Evolutionary conservation across 331 rosid genomes (phyloP).

Genomic region (Rosa hybrid): DNA sequence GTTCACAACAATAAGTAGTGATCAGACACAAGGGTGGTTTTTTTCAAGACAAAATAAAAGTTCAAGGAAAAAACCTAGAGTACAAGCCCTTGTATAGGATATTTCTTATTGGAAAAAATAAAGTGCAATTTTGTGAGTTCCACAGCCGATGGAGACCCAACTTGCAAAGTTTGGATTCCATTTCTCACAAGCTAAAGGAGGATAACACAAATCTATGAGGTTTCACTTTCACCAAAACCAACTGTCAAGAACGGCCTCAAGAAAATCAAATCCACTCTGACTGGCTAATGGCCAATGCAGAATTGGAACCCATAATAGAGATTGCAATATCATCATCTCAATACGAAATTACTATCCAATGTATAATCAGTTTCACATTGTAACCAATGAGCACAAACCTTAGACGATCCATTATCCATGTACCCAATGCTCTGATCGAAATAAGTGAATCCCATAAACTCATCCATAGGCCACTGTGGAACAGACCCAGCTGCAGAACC

Average conservation of each 20-base stretch:
- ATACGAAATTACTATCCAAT: background rate
- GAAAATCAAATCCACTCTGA: background rate
- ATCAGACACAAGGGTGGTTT: background rate
- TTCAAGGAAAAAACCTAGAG: background rate
- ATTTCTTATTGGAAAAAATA: background rate
- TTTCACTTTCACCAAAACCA: background rate
- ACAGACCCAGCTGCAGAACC: constrained; percentile 61
- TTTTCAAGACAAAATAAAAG: background rate
- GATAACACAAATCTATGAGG: background rate
- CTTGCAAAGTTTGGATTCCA: background rate
- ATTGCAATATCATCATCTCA: background rate
- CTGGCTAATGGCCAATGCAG: background rate
- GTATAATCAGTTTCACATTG: background rate
- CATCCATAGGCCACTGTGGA: constrained; percentile 64
- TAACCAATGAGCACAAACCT: constrained; percentile 46
- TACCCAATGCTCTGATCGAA: constrained; percentile 55
- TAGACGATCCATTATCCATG: constrained; percentile 74
- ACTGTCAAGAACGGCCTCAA: background rate
- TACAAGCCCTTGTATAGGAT: background rate
- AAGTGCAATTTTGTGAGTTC: background rate
- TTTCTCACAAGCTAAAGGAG: background rate
- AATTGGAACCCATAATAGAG: background rate
- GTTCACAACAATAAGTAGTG: background rate
- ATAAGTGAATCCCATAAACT: constrained; percentile 33
- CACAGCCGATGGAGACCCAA: background rate